A percentile compares a stretch with the other conserved stretches of the same genome.
These are phyloP conservation scores for Penicillium cinerascens DNA, from an alignment of 495 filamentous ascomycete species.

Conservation along the genomic window DNA sequence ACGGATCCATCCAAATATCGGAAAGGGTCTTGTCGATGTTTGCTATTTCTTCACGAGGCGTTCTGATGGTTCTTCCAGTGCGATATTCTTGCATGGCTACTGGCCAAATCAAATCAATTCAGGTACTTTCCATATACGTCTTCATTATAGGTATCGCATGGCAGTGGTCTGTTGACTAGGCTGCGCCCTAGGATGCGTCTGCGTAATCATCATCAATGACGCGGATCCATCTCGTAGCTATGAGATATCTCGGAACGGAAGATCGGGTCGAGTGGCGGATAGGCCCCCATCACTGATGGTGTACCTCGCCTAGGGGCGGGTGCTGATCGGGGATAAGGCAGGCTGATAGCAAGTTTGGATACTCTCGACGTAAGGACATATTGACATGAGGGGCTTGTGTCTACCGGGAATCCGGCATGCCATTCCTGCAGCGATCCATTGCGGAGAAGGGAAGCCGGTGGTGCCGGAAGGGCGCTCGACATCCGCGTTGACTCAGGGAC, in stretches of 20 bases:
- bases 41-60: constrained; percentile 25
- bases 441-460: not conserved
- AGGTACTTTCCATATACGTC: constrained; percentile 1
- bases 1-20: constrained; percentile 1
- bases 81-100: constrained; percentile 20
- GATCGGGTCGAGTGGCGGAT: not conserved
- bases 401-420: not conserved
- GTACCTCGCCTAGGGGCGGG: not conserved
- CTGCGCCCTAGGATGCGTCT: not conserved
- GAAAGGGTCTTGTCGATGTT: constrained; percentile 1
- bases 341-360: not conserved
- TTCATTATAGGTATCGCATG: not conserved
- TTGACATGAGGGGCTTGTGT: not conserved
- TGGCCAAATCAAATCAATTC: constrained; percentile 19
- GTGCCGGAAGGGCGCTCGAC: not conserved
- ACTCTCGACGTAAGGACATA: not conserved
- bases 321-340: not conserved
- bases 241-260: not conserved
- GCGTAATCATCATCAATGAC: constrained; percentile 1
- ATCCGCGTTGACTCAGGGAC: not conserved
- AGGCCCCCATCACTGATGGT: not conserved
- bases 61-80: constrained; percentile 18
- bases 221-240: not conserved
- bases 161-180: not conserved
- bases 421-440: not conserved